Base-by-base conservation (phyloP, 176 grass and related monocot genomes). In the Aegilops speltoides region DNA sequence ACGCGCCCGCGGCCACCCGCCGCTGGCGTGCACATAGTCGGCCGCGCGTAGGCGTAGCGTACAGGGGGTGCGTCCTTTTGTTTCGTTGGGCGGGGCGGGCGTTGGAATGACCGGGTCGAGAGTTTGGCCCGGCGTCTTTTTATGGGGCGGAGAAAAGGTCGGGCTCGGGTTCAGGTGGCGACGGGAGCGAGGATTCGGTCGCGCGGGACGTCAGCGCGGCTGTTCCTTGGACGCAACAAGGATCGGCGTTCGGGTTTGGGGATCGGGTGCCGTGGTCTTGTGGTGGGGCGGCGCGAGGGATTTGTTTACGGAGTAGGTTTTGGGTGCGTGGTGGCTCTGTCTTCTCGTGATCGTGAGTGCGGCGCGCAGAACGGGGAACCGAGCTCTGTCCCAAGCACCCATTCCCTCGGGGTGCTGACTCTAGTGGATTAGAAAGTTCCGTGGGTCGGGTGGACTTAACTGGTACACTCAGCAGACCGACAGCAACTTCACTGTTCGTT, bases 1-100 rank as follows among this genome's bases (percentile, higher is more conserved):
- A 98, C 86, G 73, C 93, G 81, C 3, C 89, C 90, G 23, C 82
- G 75, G 38, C 68, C 3, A 16, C 13, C 67, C 17, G 70, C 17
- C 3, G 64, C 64, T 1, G 79, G 40, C 24, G 74, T 79, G 84
- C 80, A 79, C 84, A 81, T 88, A 80, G 54, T 26, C 29, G 48
- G 48, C 48, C 48, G 48, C 48, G 48, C 48, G 48, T 43, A 43
- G 41, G 41, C 41, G 41, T 40, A 40, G 38, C 10, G 20, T n/a
- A 46, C 63, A 10, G 60, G 36, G 77, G 4, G 57, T 19, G 83
- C 41, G 2, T 15, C 65, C 37, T 83, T 88, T 36, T 71, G 36
- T 78, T 34, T 52, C 6, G 48, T 52, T 52, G 48, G 48, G 48
- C 15, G 41, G 43, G 62, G 62, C 64, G 37, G 7, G 8, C 24